phyloP scores from a whole-genome alignment of 2,329 filamentous ascomycete species.

The Botrytis paeoniae region DNA sequence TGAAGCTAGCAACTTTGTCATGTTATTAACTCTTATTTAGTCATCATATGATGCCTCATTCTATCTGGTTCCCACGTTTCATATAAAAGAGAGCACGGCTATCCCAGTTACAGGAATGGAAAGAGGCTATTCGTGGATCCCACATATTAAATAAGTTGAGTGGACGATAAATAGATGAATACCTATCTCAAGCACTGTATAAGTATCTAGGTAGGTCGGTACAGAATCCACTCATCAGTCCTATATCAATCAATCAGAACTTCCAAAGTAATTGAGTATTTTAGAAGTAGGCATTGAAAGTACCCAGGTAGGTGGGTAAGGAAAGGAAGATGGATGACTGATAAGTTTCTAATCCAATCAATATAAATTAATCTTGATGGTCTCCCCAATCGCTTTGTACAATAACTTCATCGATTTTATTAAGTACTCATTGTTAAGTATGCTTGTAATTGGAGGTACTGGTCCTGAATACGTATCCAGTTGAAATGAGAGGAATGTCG shows the following conservation, averaged over 20 bases:
- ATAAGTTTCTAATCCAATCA: not conserved
- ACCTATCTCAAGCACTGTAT: not conserved
- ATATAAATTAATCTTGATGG: not conserved
- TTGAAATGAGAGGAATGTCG: slow-evolving; percentile 11
- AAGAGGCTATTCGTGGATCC: not conserved
- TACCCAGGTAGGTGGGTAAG: not conserved
- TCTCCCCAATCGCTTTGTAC: not conserved
- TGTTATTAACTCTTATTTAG: not conserved
- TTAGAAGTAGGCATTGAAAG: not conserved
- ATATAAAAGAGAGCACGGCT: not conserved
- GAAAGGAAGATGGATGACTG: not conserved
- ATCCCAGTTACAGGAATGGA: not conserved
- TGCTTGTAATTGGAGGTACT: not conserved
- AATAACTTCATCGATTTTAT: not conserved
- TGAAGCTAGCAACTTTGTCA: too few species aligned
- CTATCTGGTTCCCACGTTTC: not conserved
- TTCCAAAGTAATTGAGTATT: too few species aligned
- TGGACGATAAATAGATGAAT: not conserved
- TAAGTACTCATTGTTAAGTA: not conserved
- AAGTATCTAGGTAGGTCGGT: not conserved
- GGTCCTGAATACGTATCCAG: not conserved
- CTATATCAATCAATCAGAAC: not conserved
- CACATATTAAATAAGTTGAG: not conserved
- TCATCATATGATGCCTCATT: not conserved
- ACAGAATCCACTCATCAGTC: not conserved